Conservation (phyloP, 768 basidiomycete species). For the Serendipita indica region DNA sequence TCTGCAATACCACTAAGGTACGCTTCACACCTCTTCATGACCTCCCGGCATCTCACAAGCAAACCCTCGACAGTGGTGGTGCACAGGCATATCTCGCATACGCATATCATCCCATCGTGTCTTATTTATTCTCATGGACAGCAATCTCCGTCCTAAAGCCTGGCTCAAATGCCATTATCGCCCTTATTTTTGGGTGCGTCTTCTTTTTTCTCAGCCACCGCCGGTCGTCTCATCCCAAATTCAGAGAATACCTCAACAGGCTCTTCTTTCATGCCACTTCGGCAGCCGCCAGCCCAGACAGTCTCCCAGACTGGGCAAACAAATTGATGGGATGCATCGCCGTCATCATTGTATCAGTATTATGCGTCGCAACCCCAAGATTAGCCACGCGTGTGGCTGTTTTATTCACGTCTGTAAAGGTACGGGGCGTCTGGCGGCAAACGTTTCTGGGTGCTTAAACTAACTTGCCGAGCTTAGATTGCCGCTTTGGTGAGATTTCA, state of each 20-base stretch:
- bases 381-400: conserved; percentile 71
- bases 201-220: conserved; percentile 9
- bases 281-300: conserved; percentile 55
- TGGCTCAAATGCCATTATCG: conserved; percentile 69
- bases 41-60: conserved; percentile 17
- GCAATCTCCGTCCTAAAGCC: conserved; percentile 81
- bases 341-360: conserved; percentile 51
- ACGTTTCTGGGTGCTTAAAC: conserved; percentile 7
- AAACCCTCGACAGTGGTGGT: conserved; percentile 34
- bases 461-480: conserved; percentile 29
- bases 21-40: conserved; percentile 13
- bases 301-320: conserved; percentile 80
- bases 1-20: conserved; percentile 56
- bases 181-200: conserved; percentile 55
- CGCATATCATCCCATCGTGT: conserved; percentile 71
- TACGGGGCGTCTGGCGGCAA: conserved; percentile 24
- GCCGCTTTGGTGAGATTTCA: conserved; percentile 43
- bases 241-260: conserved; percentile 73
- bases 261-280: conserved; percentile 67
- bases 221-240: not conserved
- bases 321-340: conserved; percentile 71
- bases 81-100: conserved; percentile 78
- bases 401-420: conserved; percentile 68
- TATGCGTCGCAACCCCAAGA: conserved; percentile 66
- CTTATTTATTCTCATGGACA: conserved; percentile 92